Percentiles rank a stretch among this genome's conserved stretches.
Conservation (phyloP, 139 green algal species). For the Tetradesmus lagerheimii region DNA sequence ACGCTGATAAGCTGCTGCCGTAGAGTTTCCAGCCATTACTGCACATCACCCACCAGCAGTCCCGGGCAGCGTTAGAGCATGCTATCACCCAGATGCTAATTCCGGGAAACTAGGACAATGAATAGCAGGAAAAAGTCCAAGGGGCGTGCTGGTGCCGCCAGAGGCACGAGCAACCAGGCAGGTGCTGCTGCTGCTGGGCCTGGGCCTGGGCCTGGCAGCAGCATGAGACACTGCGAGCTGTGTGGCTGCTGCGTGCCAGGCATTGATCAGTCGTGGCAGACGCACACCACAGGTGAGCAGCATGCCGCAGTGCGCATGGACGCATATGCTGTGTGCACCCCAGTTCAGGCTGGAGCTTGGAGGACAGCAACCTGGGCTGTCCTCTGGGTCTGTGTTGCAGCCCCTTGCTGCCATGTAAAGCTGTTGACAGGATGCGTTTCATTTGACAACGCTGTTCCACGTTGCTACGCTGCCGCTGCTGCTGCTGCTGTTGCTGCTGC, state of each 20-base stretch:
- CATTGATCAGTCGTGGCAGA: not conserved
- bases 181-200: not conserved
- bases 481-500: not conserved
- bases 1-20: too few relatives aligned
- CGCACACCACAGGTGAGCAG: slow-evolving; percentile 4
- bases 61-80: too few relatives aligned
- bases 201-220: not conserved
- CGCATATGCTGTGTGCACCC: not conserved
- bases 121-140: not conserved
- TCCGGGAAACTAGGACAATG: not conserved
- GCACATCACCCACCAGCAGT: not conserved
- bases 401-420: too few relatives aligned
- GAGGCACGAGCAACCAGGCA: not conserved
- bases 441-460: too few relatives aligned
- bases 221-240: not conserved
- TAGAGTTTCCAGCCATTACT: too few relatives aligned
- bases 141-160: not conserved
- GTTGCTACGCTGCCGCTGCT: not conserved
- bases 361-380: too few relatives aligned
- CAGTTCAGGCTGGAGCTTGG: not conserved
- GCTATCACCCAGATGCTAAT: not conserved
- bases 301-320: not conserved
- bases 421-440: too few relatives aligned
- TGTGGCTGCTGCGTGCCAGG: slow-evolving; percentile 20
- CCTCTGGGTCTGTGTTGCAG: too few relatives aligned